Evolutionary conservation across 768 basidiomycete genomes (phyloP).

Genomic region (Trametes meyenii): DNA sequence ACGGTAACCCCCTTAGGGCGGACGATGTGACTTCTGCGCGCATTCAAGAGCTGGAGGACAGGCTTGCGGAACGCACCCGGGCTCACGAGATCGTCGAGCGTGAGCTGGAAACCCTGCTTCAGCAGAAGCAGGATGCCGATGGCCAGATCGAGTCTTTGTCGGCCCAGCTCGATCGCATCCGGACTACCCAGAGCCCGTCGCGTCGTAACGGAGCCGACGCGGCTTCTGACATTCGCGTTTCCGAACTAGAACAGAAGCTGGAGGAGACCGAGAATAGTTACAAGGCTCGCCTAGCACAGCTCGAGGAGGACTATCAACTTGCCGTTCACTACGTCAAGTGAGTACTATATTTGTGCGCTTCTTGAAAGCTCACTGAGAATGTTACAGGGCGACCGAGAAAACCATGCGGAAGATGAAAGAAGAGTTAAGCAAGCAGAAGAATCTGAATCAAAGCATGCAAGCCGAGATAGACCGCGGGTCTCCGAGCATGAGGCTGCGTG

Average conservation of each 20-base stretch:
- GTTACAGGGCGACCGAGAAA: slow-evolving; percentile 88
- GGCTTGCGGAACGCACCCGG: slow-evolving; percentile 72
- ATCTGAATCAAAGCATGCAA: slow-evolving; percentile 76
- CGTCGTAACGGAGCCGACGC: slow-evolving; percentile 38
- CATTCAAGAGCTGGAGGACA: slow-evolving; percentile 77
- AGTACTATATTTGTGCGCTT: slow-evolving; percentile 35
- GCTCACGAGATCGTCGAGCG: slow-evolving; percentile 76
- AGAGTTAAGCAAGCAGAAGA: slow-evolving; percentile 90
- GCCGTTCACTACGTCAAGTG: slow-evolving; percentile 98
- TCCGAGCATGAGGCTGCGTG: slow-evolving; percentile 50
- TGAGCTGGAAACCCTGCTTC: slow-evolving; percentile 66
- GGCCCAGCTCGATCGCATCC: slow-evolving; percentile 65
- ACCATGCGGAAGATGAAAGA: slow-evolving; percentile 97
- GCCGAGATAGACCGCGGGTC: slow-evolving; percentile 83
- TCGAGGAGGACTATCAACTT: slow-evolving; percentile 95
- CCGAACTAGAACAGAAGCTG: slow-evolving; percentile 75
- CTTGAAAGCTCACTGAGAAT: slow-evolving; percentile 21
- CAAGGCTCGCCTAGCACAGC: slow-evolving; percentile 79
- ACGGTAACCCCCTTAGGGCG: slow-evolving; percentile 36
- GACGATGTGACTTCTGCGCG: slow-evolving; percentile 42
- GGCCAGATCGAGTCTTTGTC: slow-evolving; percentile 65
- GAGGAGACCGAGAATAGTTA: slow-evolving; percentile 79
- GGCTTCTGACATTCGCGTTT: slow-evolving; percentile 50
- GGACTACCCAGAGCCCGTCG: slow-evolving; percentile 58
- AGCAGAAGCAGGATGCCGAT: slow-evolving; percentile 76